Base-by-base conservation (phyloP, 2,329 filamentous ascomycete genomes). In the Ascochyta rabiei region DNA sequence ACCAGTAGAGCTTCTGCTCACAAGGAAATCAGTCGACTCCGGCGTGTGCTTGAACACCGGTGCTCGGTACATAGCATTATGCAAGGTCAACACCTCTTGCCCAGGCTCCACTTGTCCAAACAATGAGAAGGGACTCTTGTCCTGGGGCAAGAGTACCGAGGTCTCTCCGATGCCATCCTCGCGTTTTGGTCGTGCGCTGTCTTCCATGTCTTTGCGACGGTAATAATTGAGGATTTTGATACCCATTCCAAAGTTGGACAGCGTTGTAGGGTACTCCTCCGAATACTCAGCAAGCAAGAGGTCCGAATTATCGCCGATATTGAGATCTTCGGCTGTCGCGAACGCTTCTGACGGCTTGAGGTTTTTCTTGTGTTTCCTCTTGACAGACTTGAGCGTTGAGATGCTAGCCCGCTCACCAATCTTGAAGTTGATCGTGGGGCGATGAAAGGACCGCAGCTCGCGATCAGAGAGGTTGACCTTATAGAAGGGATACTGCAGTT, bases 181-280 rank as follows among this genome's bases (percentile, higher is more conserved):
- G 56, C 83, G 75, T 79, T 92, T 96, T 1, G 91, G 89, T 1
- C 90, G 84, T 47, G 85, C 83, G 43, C 86, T 85, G 57, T 95
- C 90, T 40, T 96, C 90, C 70, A 70, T 70, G 44, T 91, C 89
- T 68, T 91, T 91, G 55, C 93, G 87, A 34, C 91, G 89, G 72
- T 97, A 97, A 76, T 98, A 99, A 75, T 99, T 98, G 80, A 98
- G 91, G 54, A 99, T 84, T 48, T 92, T 89, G 73, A 89, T 96
- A 47, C 93, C 93, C 95, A 99, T 99, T 62, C 93, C 95, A 68
- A 97, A 96, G 71, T 96, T 97, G 38, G 93, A 97, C 58, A 99
- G 80, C 56, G 96, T 91, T 9, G 89, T 89, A 0, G 95, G 95
- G 59, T 91, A 89, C 68, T 97, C 92, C 75, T 99, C 95, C 8